Base-by-base conservation (phyloP, 192 early-diverging fungal genomes). In the Gaertneriomyces sp. region DNA sequence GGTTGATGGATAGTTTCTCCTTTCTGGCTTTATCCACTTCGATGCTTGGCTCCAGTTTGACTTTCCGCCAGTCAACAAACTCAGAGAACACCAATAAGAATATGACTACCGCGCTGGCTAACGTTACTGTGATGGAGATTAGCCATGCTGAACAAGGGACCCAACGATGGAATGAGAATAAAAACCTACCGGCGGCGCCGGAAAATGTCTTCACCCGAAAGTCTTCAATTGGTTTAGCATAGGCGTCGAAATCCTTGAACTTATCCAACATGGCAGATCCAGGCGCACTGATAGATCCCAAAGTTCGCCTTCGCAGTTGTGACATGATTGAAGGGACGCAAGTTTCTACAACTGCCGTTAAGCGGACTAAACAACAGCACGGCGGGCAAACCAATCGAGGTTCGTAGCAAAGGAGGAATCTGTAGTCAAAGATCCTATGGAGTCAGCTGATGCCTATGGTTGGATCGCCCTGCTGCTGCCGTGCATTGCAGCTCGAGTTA, bases 141-240 rank as follows among this genome's bases (percentile, higher is more conserved):
- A 63, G 19, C 45, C 50, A 46, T 71, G 65, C 9, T n/a, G 45
- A 43, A n/a, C 45, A 55, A n/a, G 60, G 66, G 4, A 50, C 58
- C 25, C 51, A 16, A 11, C 5, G 39, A 2, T 14, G 39, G 11
- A 17, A 16, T 8, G 44, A 3, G 7, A 14, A 43, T 11, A 12
- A 4, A 40, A 10, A 58, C 61, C 9, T 82, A 90, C 89, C 84
- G 52, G 78, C 59, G 11, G 90, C 93, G 44, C 93, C 94, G 10
- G 87, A 78, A 42, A 80, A 77, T 7, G 93, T 95, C 69, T 90
- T 88, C 16, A 89, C 78, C 53, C 85, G 82, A 79, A 98, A 95
- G 78, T 99, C 93, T 61, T 99, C 96, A 17, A 96, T 79, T 3
- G 95, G 94, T 70, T 99, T 99, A 10, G 95, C 95, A 65, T 98